A percentile compares a stretch with the other conserved stretches of the same genome.
Conservation (phyloP, 2,329 filamentous ascomycete genomes). For the Colletotrichum theobromicola region DNA sequence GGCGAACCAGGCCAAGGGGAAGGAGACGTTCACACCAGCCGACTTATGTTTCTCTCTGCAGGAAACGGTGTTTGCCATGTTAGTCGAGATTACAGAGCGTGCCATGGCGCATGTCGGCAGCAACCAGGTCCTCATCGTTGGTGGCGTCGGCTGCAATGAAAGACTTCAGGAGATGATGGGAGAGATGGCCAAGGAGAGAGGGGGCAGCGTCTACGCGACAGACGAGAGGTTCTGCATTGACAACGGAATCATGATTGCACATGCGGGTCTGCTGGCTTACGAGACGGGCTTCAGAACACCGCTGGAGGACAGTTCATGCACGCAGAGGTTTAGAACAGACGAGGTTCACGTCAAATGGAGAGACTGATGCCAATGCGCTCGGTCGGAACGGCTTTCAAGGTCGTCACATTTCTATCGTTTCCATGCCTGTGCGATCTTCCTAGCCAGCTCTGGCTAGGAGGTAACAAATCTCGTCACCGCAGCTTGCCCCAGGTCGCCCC, state of each 20-base stretch:
- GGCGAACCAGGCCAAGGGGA: constrained; percentile 49
- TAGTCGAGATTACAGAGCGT: constrained; percentile 97
- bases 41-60: constrained; percentile 95
- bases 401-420: constrained; percentile 1
- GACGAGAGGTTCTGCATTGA: constrained; percentile 99
- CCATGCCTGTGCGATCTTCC: neutral
- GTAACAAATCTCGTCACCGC: neutral
- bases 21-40: constrained; percentile 71
- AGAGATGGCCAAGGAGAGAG: constrained; percentile 86
- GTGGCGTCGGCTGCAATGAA: constrained; percentile 94
- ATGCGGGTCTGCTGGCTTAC: constrained; percentile 88
- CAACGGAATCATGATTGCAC: constrained; percentile 99
- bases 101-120: constrained; percentile 98
- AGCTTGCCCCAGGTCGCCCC: neutral
- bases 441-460: neutral
- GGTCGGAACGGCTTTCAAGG: neutral
- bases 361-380: constrained; percentile 47
- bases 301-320: constrained; percentile 83
- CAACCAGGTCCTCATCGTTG: constrained; percentile 89
- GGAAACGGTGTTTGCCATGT: constrained; percentile 95
- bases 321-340: constrained; percentile 82
- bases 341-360: constrained; percentile 83
- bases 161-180: constrained; percentile 98
- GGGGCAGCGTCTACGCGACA: constrained; percentile 90
- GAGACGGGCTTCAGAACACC: constrained; percentile 79